Percentiles rank a stretch among this genome's conserved stretches.
Conservation (phyloP, 2,329 filamentous ascomycete species). For the Trichoderma pleuroti region DNA sequence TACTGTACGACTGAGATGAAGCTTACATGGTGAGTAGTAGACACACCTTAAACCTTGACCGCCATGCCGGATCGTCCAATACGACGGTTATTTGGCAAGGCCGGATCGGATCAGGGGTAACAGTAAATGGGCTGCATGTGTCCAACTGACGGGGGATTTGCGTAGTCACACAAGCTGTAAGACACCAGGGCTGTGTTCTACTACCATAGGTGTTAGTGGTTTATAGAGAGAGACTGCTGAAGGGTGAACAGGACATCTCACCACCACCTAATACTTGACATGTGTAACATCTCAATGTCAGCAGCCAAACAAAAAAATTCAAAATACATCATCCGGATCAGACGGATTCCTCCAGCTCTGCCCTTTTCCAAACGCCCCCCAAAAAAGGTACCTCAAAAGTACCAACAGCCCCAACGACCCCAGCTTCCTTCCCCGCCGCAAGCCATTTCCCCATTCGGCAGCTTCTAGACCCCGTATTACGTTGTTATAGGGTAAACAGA, state of each 20-base stretch:
- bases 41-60: background rate
- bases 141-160: background rate
- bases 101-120: background rate
- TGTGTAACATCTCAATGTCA: background rate
- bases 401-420: background rate
- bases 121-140: background rate
- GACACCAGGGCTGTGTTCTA: no score
- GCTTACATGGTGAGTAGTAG: background rate
- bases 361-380: background rate
- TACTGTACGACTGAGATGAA: background rate
- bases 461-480: constrained; percentile 23
- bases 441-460: constrained; percentile 2
- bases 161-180: background rate
- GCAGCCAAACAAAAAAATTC: background rate
- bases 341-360: background rate
- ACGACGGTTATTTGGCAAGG: background rate
- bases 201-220: no score
- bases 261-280: background rate
- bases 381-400: background rate
- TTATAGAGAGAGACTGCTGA: background rate
- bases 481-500: constrained; percentile 32
- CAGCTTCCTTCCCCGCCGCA: background rate
- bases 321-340: background rate
- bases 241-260: background rate
- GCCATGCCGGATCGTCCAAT: background rate